Evolutionary conservation across 352 stramenopile species (phyloP).

Genomic region (Pythium vanterpoolii): DNA sequence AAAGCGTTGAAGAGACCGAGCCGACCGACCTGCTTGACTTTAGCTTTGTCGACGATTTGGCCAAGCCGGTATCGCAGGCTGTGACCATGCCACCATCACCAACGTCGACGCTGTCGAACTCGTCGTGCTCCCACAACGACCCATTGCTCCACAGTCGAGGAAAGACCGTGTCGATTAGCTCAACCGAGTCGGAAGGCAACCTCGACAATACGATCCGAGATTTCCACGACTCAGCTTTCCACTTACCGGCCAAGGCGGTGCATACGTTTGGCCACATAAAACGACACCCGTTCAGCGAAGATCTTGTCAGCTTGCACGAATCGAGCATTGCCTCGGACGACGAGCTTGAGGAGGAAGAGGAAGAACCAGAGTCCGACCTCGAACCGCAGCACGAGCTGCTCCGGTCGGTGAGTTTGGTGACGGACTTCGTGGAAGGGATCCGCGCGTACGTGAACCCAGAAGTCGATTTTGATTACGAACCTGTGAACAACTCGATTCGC

Average conservation of each 20-base stretch:
- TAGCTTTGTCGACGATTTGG: slow-evolving; percentile 8
- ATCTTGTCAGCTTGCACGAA: slow-evolving; percentile 26
- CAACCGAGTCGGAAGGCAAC: background rate
- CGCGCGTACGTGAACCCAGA: slow-evolving; percentile 6
- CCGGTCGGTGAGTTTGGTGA: background rate
- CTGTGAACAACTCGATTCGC: background rate
- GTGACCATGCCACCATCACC: no score
- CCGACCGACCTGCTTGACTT: slow-evolving; percentile 8
- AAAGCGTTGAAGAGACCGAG: slow-evolving; percentile 21
- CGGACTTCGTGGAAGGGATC: background rate
- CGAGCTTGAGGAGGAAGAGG: slow-evolving; percentile 18
- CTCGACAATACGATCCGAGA: slow-evolving; percentile 35
- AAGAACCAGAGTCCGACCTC: slow-evolving; percentile 20
- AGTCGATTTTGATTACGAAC: background rate
- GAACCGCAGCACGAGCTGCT: background rate
- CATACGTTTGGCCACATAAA: background rate
- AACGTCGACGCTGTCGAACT: slow-evolving; percentile 3
- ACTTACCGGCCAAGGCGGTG: slow-evolving; percentile 27
- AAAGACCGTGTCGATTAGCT: slow-evolving; percentile 27
- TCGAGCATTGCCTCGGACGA: slow-evolving; percentile 34
- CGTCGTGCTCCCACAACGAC: slow-evolving; percentile 25
- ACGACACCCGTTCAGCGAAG: background rate
- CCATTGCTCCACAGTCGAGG: slow-evolving; percentile 6
- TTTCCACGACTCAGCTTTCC: slow-evolving; percentile 69
- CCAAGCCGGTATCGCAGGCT: no score